phyloP scores from a whole-genome alignment of 2,329 filamentous ascomycete genomes.

The Fusarium hostae region DNA sequence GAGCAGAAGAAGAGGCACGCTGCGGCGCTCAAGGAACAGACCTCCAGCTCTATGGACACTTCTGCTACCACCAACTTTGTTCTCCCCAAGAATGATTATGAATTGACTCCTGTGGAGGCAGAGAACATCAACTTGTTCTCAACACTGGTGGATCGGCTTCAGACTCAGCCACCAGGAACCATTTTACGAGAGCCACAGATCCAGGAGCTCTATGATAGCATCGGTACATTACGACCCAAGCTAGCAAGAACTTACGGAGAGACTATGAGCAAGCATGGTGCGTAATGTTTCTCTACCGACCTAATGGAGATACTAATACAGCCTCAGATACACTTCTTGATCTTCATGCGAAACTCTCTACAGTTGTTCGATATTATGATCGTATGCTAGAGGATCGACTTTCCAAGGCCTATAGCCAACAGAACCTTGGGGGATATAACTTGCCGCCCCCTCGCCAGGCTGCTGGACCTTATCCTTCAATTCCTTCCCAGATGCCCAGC shows the following conservation, averaged over 20 bases:
- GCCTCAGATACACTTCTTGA: conserved; percentile 86
- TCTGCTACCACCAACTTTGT: conserved; percentile 60
- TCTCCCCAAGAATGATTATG: conserved; percentile 89
- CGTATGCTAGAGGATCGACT: conserved; percentile 96
- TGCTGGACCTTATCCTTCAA: conserved; percentile 75
- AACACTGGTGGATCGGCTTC: conserved; percentile 91
- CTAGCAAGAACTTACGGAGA: conserved; percentile 95
- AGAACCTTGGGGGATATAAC: conserved; percentile 74
- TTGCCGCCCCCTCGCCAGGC: conserved; percentile 63
- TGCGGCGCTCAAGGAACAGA: conserved; percentile 83
- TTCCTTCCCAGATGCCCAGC: conserved; percentile 65
- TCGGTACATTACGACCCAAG: conserved; percentile 92
- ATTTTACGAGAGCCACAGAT: conserved; percentile 98
- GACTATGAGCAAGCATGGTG: conserved; percentile 99
- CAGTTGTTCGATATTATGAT: conserved; percentile 97
- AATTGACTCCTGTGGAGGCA: conserved; percentile 90
- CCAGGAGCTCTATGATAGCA: conserved; percentile 97
- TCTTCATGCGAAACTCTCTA: conserved; percentile 93
- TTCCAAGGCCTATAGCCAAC: conserved; percentile 90
- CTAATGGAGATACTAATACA: conserved; percentile 26
- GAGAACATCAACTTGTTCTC: conserved; percentile 98
- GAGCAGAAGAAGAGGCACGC: conserved; percentile 95
- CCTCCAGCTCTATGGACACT: conserved; percentile 56
- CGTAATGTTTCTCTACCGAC: conserved; percentile 41
- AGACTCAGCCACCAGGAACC: conserved; percentile 94